Conservation (phyloP, 108 stramenopile species). For the Bacterosira constricta region DNA sequence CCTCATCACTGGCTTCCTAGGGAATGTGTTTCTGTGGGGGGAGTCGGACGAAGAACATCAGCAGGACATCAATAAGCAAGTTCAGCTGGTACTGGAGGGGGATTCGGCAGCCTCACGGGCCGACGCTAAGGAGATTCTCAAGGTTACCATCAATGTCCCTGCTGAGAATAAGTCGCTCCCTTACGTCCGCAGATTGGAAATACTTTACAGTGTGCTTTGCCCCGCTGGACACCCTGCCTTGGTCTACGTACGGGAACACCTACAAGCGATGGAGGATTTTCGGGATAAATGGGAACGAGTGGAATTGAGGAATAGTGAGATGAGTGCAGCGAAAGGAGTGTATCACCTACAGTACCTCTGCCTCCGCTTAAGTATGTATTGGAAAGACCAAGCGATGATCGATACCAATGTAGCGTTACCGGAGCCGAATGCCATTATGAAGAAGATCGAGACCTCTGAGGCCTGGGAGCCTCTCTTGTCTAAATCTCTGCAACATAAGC, state of each 20-base stretch:
- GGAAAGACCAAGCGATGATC: too few species aligned
- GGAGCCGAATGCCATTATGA: background rate
- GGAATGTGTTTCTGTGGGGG: background rate
- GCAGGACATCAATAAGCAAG: background rate
- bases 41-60: background rate
- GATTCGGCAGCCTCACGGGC: background rate
- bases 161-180: background rate
- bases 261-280: background rate
- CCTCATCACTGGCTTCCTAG: slow-evolving; percentile 1
- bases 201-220: background rate
- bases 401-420: background rate
- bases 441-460: background rate
- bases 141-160: background rate
- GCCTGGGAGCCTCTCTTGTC: background rate
- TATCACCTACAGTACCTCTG: background rate
- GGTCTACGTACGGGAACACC: background rate
- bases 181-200: background rate
- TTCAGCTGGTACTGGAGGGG: background rate
- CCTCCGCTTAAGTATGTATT: background rate
- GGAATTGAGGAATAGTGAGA: too few species aligned
- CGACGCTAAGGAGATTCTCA: background rate
- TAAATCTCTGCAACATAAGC: background rate
- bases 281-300: background rate
- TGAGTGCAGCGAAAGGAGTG: background rate
- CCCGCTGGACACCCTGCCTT: background rate